A percentile compares a stretch with the other conserved stretches of the same genome.
Evolutionary conservation across 2,329 filamentous ascomycete species (phyloP).

Genomic region (Aspergillus sp.): DNA sequence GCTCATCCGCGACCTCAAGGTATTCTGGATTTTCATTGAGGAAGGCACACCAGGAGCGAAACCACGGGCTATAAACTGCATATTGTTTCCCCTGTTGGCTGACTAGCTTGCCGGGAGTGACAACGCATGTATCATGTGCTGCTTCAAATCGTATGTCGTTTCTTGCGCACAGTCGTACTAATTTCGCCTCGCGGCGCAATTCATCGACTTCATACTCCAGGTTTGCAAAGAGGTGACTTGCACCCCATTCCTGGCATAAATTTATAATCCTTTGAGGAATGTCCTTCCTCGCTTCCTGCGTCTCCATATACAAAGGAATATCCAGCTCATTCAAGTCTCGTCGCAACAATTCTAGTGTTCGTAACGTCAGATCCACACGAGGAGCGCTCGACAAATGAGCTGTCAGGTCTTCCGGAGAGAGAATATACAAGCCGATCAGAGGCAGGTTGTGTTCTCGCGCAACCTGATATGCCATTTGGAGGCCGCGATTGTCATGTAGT

Average conservation of each 20-base stretch:
- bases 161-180: conserved; percentile 63
- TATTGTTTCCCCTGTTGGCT: conserved; percentile 76
- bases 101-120: conserved; percentile 68
- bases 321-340: conserved; percentile 67
- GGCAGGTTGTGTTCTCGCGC: conserved; percentile 70
- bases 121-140: conserved; percentile 79
- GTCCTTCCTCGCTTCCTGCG: conserved; percentile 64
- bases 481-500: conserved; percentile 69
- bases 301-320: conserved; percentile 78
- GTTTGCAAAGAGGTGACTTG: conserved; percentile 75
- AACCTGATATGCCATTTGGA: conserved; percentile 66
- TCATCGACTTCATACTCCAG: conserved; percentile 93
- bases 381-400: conserved; percentile 74
- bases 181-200: conserved; percentile 69
- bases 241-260: conserved; percentile 70
- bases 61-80: conserved; percentile 84
- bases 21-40: conserved; percentile 69
- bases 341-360: conserved; percentile 67
- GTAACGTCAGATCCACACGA: conserved; percentile 77
- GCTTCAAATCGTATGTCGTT: conserved; percentile 69
- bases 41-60: conserved; percentile 71
- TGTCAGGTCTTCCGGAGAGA: conserved; percentile 81
- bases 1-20: conserved; percentile 62
- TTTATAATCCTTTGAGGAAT: conserved; percentile 64
- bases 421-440: conserved; percentile 73